Evolutionary conservation across 2,329 filamentous ascomycete genomes (phyloP), one percentile per base, ranked within the genome.

Genomic region (Penicillium sp.): DNA sequence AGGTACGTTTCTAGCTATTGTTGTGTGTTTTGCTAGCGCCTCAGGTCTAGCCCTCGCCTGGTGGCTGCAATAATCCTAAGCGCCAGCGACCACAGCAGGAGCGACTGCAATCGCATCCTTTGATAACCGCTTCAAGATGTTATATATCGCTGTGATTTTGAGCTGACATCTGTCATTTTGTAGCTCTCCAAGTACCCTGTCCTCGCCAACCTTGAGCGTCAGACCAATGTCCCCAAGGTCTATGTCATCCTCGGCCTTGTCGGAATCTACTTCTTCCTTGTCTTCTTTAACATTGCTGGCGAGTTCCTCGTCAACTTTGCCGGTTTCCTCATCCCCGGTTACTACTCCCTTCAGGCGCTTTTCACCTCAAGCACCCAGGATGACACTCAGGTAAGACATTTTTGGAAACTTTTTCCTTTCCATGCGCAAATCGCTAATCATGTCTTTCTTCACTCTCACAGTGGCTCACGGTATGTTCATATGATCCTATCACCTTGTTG

Each of bases 201-300:
- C 68, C 84, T 88, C 74, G 85, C 86, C 79, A 84, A 87, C 75
- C 81, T 88, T 66, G 85, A 88, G 80, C 81, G 83, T 75, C 85
- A 87, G 76, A 87, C 84, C 68, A 85, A 81, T 57, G 83, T 88
- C 55, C 85, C 85, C 66, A 88, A 88, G 78, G 85, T 86, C 75
- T 88, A 88, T 71, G 83, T 81, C 61, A 76, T 87, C 73, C 83
- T 88, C 47, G 85, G 85, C 65, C 77, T 88, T 54, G 82, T 78
- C 62, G 84, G 83, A 57, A 78, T 87, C 60, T 88, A 88, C 80
- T 86, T 87, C 78, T 87, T 87, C 82, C 78, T 87, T 54, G 80
- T 88, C 75, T 88, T 88, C 79, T 88, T 88, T 79, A 88, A 88
- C 79, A 87, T 88, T 64, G 85, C 82, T 60, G 85, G 85, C 74